These are phyloP conservation scores for Pichia sp. DNA, from an alignment of 1,139 yeast species.

Conservation along the genomic window DNA sequence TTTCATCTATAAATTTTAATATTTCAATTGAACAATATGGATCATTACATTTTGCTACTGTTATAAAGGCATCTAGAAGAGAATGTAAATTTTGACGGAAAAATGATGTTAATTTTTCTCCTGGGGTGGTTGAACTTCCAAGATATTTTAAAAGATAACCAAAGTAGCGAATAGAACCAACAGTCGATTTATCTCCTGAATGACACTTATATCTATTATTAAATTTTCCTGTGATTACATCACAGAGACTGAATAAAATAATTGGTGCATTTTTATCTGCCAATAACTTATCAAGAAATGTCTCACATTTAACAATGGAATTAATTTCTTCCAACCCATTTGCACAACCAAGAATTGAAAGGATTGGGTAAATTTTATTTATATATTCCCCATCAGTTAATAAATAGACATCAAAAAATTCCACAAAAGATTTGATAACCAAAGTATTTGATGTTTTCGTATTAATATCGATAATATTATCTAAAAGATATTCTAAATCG, in stretches of 20 bases:
- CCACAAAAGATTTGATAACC: conserved; percentile 30
- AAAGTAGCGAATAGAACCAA: conserved; percentile 21
- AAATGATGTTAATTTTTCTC: conserved; percentile 16
- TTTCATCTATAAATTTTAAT: conserved; percentile 14
- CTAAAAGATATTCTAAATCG: conserved; percentile 5
- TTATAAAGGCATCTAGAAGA: conserved; percentile 14
- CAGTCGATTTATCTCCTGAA: conserved; percentile 12
- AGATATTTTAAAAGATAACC: conserved; percentile 14
- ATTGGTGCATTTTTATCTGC: conserved; percentile 32
- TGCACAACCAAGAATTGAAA: conserved; percentile 37
- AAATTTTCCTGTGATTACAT: conserved; percentile 31
- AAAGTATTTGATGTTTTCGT: conserved; percentile 6
- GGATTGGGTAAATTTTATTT: conserved; percentile 7
- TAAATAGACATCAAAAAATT: conserved; percentile 9
- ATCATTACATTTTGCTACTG: conserved; percentile 11
- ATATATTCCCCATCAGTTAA: conserved; percentile 5
- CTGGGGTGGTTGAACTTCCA: conserved; percentile 6
- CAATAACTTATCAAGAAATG: conserved; percentile 30
- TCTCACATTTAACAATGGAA: conserved; percentile 5
- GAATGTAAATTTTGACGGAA: conserved; percentile 14
- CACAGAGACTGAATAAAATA: conserved; percentile 34
- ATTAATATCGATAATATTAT: neutral
- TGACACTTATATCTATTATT: conserved; percentile 4
- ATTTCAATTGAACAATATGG: conserved; percentile 14
- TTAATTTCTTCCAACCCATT: conserved; percentile 33